These are phyloP conservation scores for Sordaria brevicollis DNA, from an alignment of 495 filamentous ascomycete genomes.

Conservation along the genomic window DNA sequence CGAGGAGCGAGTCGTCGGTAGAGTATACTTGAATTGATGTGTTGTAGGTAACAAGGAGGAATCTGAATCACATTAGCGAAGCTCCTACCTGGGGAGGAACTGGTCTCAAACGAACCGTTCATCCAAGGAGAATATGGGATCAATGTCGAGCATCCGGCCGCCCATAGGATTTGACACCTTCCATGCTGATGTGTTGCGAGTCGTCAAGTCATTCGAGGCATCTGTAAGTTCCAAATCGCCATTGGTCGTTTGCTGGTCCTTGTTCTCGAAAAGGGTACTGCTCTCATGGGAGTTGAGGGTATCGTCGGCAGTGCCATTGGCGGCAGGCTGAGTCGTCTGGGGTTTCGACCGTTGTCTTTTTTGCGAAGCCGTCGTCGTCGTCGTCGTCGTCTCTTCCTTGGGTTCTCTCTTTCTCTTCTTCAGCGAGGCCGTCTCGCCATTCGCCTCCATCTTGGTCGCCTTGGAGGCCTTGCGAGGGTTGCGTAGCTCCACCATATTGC, in stretches of 20 bases:
- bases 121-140: slow-evolving; percentile 69
- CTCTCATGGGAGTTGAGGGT: not conserved
- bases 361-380: slow-evolving; percentile 2
- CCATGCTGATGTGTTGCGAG: slow-evolving; percentile 32
- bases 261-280: not conserved
- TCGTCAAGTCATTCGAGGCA: not conserved
- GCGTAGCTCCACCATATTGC: not conserved
- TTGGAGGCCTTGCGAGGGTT: not conserved
- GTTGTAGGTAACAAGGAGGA: slow-evolving; percentile 53
- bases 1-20: slow-evolving; percentile 64
- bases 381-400: slow-evolving; percentile 16
- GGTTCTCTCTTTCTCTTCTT: slow-evolving; percentile 26
- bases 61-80: slow-evolving; percentile 39
- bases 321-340: slow-evolving; percentile 5
- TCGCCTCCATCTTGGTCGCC: slow-evolving; percentile 10
- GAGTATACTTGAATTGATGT: slow-evolving; percentile 71
- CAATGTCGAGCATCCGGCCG: slow-evolving; percentile 59
- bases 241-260: not conserved
- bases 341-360: slow-evolving; percentile 22
- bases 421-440: slow-evolving; percentile 20
- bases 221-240: slow-evolving; percentile 8
- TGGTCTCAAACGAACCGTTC: slow-evolving; percentile 53
- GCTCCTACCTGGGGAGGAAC: not conserved
- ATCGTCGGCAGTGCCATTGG: slow-evolving; percentile 2
- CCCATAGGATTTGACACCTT: slow-evolving; percentile 50